Percentiles rank a stretch among this genome's conserved stretches.
phyloP scores from a whole-genome alignment of 768 basidiomycete genomes.

The Russula virescens region DNA sequence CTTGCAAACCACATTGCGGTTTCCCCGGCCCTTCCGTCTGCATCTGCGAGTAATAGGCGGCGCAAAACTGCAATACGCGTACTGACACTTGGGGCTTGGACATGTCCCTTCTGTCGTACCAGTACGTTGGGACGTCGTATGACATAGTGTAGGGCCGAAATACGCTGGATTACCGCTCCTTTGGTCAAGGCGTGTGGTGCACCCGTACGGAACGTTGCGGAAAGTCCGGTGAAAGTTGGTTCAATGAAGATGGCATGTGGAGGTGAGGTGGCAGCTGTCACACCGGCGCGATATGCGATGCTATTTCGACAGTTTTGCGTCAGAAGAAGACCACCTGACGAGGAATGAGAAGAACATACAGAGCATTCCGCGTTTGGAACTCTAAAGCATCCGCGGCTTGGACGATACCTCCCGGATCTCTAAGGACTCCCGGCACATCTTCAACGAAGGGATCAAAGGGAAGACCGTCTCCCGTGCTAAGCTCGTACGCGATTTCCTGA shows the following conservation, averaged over 20 bases:
- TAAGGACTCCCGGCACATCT: slow-evolving; percentile 39
- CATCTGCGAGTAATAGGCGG: slow-evolving; percentile 46
- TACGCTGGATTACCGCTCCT: slow-evolving; percentile 40
- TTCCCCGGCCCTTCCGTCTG: slow-evolving; percentile 30
- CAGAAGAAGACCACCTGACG: background rate
- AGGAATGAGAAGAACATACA: slow-evolving; percentile 24
- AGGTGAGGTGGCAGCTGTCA: slow-evolving; percentile 37
- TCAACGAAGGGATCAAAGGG: slow-evolving; percentile 44
- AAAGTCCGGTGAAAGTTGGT: slow-evolving; percentile 18
- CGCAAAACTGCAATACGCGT: slow-evolving; percentile 76
- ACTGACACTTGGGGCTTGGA: slow-evolving; percentile 50
- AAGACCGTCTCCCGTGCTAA: slow-evolving; percentile 55
- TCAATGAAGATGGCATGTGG: slow-evolving; percentile 25
- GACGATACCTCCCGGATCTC: slow-evolving; percentile 41
- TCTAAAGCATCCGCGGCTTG: slow-evolving; percentile 61
- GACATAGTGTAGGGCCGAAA: slow-evolving; percentile 44
- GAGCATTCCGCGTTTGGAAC: slow-evolving; percentile 36
- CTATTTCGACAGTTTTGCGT: slow-evolving; percentile 26
- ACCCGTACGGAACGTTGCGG: slow-evolving; percentile 33
- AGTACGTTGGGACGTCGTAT: slow-evolving; percentile 40
- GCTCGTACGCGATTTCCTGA: slow-evolving; percentile 56
- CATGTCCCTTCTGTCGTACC: background rate
- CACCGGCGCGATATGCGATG: slow-evolving; percentile 44
- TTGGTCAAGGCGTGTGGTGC: slow-evolving; percentile 37
- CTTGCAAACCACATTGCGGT: slow-evolving; percentile 33